Evolutionary conservation across 1,284 basidiomycete genomes (phyloP), one percentile per base, ranked within the genome.

Genomic region (Tilletia walkeri): DNA sequence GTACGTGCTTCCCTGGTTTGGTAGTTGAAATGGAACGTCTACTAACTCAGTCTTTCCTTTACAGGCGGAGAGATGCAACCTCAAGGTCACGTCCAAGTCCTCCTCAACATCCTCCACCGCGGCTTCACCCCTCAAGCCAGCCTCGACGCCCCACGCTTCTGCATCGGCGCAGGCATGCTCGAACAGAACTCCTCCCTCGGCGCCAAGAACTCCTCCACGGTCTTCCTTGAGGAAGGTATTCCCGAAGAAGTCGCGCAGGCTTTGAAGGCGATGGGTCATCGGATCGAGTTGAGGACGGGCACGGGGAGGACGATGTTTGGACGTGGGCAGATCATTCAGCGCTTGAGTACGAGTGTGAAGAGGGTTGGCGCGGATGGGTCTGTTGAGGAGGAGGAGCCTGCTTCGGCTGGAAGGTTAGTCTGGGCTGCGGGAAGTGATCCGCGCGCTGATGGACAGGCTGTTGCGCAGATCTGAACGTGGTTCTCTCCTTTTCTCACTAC

Each of bases 101-200:
- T 98, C n/a, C 85, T 97, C 63, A 95, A 94, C 82, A 88, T 95
- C 70, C 87, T 97, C 16, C 84, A 84, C 65, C 89, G 93, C 66
- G 94, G 94, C 0, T 91, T 90, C 83, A 90, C 89, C 3, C 88
- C 93, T 6, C 79, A 80, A 65, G 72, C 72, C 12, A 77, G 78
- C 0, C 87, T 96, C 50, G 95, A 97, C 84, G 91, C 94, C 0
- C 94, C 94, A 3, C 89, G 94, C n/a, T 95, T 97, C 86, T 96
- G 94, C 84, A 95, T 97, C 92, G 75, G 92, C 24, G 88, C 92
- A 3, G 92, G 91, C 24, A 88, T 88, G 76, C 91, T 92, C 0
- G 90, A 91, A 72, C 85, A 20, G 18, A 4, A 12, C 16, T 18
- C 88, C 1, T 87, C 81, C 4, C 82, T 74, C 77, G 88, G 90